Evolutionary conservation across 1,284 basidiomycete genomes (phyloP), one percentile per base, ranked within the genome.

Genomic region (Moniliella sp.): DNA sequence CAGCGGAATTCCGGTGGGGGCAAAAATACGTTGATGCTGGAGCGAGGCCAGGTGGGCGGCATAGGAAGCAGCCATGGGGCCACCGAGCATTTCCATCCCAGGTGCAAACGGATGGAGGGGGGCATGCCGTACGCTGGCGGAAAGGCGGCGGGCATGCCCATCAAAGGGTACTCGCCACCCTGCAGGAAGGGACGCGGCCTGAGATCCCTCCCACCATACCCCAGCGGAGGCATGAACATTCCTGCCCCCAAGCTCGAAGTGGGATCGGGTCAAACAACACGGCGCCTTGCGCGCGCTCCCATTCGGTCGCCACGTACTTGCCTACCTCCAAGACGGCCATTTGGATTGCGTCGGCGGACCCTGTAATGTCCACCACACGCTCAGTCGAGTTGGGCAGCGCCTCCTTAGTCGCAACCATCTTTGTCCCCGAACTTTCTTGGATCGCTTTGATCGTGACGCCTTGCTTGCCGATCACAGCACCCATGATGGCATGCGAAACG

Each of bases 311-410:
- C 28, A 97, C 68, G 62, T 83, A 93, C 61, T 83, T 81, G 31
- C 77, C 81, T 62, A 97, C 93, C 65, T 97, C 86, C 58, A 77
- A 74, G 38, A 93, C 75, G 32, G 86, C 88, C 43, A 74, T 75
- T 36, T 78, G 75, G 58, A 94, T 93, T 28, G 81, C 70, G 42
- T 91, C 83, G 21, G 82, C 76, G 25, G 77, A 69, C 34, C 86
- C 86, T 62, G 93, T 83, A 31, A 94, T 81, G 62, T 93, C 88
- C 42, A 94, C 86, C 45, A 93, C 78, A 40, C 86, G 79, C 37
- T 62, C 60, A 33, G 60, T 62, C 12, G 50, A 56, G 34, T 52
- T 50, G 14, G 58, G 58, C 3, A 62, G 49, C 53, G 61, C 56
- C 30, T 61, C 58, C 46, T 61, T 61, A 37, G 47, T 46, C 9